phyloP scores from a whole-genome alignment of 208 protist genomes.

The Acanthamoeba royreba region DNA sequence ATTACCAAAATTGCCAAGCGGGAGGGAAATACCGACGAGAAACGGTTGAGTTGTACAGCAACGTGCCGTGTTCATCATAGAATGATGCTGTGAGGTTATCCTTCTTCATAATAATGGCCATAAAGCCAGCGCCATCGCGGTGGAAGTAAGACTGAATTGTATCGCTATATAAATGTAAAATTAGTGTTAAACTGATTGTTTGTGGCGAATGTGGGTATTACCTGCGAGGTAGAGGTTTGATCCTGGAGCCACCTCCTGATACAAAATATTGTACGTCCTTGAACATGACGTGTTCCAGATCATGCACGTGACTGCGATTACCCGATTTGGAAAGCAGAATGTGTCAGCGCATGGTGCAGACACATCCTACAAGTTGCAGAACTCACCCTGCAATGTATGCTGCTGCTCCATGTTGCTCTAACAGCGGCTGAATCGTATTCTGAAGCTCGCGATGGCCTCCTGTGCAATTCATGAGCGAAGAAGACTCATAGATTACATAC shows the following conservation, averaged over 20 bases:
- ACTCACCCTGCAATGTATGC: slow-evolving; percentile 67
- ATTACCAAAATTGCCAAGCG: too few species aligned
- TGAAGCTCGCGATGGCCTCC: slow-evolving; percentile 64
- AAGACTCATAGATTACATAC: background rate
- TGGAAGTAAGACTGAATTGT: background rate
- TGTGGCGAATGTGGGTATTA: background rate
- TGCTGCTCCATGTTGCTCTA: slow-evolving; percentile 50
- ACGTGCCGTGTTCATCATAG: background rate
- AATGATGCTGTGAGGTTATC: background rate
- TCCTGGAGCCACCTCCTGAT: slow-evolving; percentile 66
- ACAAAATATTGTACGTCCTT: slow-evolving; percentile 70
- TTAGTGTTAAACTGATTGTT: background rate
- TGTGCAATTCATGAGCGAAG: background rate
- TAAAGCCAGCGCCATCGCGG: background rate
- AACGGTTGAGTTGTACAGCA: background rate
- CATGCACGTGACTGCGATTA: slow-evolving; percentile 66
- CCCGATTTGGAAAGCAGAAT: background rate
- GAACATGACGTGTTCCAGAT: slow-evolving; percentile 68
- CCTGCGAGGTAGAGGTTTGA: slow-evolving; percentile 38
- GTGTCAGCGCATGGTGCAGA: background rate
- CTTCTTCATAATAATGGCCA: background rate
- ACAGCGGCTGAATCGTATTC: slow-evolving; percentile 63
- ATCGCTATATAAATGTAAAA: background rate
- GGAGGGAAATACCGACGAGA: background rate
- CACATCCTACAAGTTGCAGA: background rate